Base-by-base conservation (phyloP, 352 stramenopile species). In the Phytopythium vexans region DNA sequence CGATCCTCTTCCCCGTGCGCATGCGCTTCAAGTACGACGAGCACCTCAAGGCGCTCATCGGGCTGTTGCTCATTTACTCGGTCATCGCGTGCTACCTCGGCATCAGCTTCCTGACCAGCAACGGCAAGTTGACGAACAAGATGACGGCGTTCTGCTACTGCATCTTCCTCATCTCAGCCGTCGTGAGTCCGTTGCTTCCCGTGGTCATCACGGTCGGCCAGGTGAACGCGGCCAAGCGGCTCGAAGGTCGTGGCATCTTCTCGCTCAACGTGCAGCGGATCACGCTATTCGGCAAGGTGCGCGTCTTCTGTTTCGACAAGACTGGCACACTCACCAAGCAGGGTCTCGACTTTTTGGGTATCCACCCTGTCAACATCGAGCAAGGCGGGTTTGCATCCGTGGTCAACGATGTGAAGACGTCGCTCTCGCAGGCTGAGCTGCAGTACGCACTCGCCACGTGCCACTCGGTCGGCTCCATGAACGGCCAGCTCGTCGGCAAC, bases 11-110 rank as follows among this genome's bases (percentile, higher is more conserved):
- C 37, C 88, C 83, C 2, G 50, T 86, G 2, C 75, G 72, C 15
- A 80, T 93, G 62, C 65, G 82, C 12, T 95, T 96, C 69, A 92
- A 96, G 54, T 95, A 92, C 59, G 82, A 94, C 52, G 68, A 85
- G 12, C 82, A 96, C 56, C 62, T 96, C 12, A 75, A 80, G 31
- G 68, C 77, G 47, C 70, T 92, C 15, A 68, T 94, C 40, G 42
- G 43, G 10, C 64, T 92, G 48, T 60, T 96, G 8, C 52, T 88
- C 5, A 34, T 83, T 5, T 82, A 89, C 53, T 75, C 72, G 4
- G 60, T 77, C 8, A 49, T 95, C n/a, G 52, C 67, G 7, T 74
- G 86, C 34, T 47, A 45, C 2, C 45, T 85, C 16, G 68, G 73
- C 7, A 75, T 85, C 49, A 57, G 16, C n/a, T 75, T 89, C 52